Conservation (phyloP, 805 yeast genomes). For the Wilhelminamyces savonicus region DNA sequence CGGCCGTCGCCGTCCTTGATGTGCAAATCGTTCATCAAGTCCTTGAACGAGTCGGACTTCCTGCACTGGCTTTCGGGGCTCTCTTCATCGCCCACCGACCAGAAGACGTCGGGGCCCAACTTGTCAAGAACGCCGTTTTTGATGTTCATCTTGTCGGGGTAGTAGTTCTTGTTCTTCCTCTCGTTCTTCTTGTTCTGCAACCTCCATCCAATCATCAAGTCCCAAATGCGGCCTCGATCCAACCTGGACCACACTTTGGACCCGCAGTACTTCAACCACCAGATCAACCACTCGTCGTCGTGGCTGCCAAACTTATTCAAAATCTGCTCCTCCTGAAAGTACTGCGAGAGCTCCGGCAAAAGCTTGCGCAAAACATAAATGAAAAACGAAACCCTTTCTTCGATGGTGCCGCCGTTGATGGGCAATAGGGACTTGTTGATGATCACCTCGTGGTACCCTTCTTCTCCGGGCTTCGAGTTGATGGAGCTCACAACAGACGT, state of each 20-base stretch:
- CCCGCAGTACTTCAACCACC: conserved; percentile 95
- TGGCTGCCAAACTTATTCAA: conserved; percentile 48
- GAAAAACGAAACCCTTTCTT: conserved; percentile 64
- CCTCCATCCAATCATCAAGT: conserved; percentile 75
- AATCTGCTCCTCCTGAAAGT: conserved; percentile 75
- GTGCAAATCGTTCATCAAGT: conserved; percentile 24
- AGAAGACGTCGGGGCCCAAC: conserved; percentile 58
- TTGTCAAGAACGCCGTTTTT: conserved; percentile 20
- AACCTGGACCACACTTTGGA: conserved; percentile 74
- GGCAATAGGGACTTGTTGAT: conserved; percentile 37
- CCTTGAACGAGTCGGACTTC: conserved; percentile 23
- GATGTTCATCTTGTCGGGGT: conserved; percentile 22
- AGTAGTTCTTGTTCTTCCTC: conserved; percentile 20
- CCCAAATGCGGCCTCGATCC: conserved; percentile 91
- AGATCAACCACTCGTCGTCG: conserved; percentile 84
- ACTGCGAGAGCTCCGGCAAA: conserved; percentile 71
- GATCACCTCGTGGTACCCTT: neutral
- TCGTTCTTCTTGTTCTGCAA: conserved; percentile 22
- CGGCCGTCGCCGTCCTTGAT: too few relatives aligned
- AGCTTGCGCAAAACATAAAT: conserved; percentile 53
- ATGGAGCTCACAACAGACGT: too few relatives aligned
- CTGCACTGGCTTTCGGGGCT: too few relatives aligned
- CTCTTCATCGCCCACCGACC: conserved; percentile 36
- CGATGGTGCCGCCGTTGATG: conserved; percentile 55
- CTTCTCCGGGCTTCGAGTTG: too few relatives aligned